Evolutionary conservation across 164 flowering plant species (phyloP).

Genomic region (Macadamia tetraphylla): DNA sequence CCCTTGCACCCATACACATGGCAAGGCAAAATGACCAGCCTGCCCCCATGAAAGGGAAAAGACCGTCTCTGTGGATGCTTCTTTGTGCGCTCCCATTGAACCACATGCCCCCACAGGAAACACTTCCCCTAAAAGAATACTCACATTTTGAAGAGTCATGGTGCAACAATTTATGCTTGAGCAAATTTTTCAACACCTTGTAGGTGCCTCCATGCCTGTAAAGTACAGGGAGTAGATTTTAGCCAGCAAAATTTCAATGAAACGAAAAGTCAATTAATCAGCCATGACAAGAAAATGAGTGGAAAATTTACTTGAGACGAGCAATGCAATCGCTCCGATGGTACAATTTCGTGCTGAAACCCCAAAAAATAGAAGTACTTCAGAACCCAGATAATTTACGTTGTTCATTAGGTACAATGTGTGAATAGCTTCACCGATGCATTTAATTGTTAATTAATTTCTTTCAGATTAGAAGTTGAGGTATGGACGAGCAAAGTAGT

Average conservation of each 20-base stretch:
- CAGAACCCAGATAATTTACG: not conserved
- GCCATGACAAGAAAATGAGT: not conserved
- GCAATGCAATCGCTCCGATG: conserved; percentile 82
- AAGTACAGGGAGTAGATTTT: not conserved
- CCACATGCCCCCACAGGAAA: too few species aligned
- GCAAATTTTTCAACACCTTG: conserved; percentile 90
- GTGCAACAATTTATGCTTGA: conserved; percentile 81
- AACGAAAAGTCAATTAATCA: not conserved
- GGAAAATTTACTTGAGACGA: conserved; percentile 56
- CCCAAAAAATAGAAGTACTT: not conserved
- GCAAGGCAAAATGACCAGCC: too few species aligned
- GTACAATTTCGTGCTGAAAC: conserved; percentile 89
- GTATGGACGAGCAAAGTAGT: not conserved
- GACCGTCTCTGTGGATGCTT: too few species aligned
- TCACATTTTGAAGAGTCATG: conserved; percentile 93
- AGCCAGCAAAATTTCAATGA: not conserved
- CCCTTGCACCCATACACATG: too few species aligned
- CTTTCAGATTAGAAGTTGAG: not conserved
- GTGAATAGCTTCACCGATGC: not conserved
- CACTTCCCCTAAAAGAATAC: conserved; percentile 7
- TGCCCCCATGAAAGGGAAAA: too few species aligned
- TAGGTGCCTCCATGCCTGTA: conserved; percentile 92
- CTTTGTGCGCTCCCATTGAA: too few species aligned
- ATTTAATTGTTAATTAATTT: not conserved
- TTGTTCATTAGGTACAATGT: too few species aligned